Percentiles rank a stretch among this genome's conserved stretches.
Conservation (phyloP, 139 green algal genomes). For the Micromonas commoda region DNA sequence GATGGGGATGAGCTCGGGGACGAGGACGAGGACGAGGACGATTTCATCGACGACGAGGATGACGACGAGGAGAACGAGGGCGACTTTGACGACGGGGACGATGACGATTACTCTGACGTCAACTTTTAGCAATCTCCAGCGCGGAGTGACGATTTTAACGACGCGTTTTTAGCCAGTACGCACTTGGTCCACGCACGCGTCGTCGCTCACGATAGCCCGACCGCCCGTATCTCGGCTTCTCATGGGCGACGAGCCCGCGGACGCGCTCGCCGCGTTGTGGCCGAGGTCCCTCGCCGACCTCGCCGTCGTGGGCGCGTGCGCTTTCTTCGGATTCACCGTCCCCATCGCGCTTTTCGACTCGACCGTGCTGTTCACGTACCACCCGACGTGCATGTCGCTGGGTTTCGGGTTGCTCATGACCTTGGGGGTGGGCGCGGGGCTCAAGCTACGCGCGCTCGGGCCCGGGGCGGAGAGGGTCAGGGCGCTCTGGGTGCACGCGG, state of each 20-base stretch:
- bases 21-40: not conserved
- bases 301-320: not conserved
- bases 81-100: not conserved
- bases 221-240: too few species aligned
- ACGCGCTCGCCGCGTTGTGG: not conserved
- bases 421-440: not conserved
- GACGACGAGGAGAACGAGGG: not conserved
- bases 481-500: not conserved
- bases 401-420: not conserved
- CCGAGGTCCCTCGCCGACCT: not conserved
- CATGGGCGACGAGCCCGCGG: too few species aligned
- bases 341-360: not conserved
- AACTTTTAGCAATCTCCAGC: too few species aligned
- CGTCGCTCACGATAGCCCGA: too few species aligned
- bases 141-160: too few species aligned
- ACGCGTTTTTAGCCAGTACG: too few species aligned
- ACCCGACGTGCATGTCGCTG: not conserved
- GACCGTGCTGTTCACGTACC: not conserved
- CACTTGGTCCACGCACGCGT: too few species aligned
- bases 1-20: not conserved
- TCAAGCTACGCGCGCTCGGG: not conserved
- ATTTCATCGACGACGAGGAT: not conserved
- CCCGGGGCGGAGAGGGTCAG: not conserved
- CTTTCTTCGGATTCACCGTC: not conserved
- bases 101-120: not conserved